These are phyloP conservation scores for Ricinus communis DNA, from an alignment of 345 rosid genomes.

Conservation along the genomic window DNA sequence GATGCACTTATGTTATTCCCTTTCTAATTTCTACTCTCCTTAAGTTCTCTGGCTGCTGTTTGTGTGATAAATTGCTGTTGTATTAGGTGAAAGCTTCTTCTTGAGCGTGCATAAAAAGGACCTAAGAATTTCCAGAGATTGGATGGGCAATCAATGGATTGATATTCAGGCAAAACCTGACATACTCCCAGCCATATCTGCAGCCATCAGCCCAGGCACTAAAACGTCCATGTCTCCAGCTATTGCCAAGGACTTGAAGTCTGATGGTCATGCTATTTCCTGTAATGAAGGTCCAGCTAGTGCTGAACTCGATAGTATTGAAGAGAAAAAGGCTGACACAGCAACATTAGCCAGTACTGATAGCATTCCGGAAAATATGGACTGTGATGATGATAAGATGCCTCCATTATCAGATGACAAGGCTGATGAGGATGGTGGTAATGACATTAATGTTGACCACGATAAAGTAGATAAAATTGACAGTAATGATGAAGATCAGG, in stretches of 20 bases:
- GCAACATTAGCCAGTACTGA: conserved; percentile 27
- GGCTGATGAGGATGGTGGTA: conserved; percentile 37
- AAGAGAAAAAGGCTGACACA: conserved; percentile 42
- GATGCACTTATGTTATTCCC: conserved; percentile 1
- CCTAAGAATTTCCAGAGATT: conserved; percentile 74
- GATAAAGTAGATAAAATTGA: conserved; percentile 23
- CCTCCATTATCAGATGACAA: conserved; percentile 33
- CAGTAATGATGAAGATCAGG: conserved; percentile 32
- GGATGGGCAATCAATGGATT: conserved; percentile 77
- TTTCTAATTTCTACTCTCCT: background rate
- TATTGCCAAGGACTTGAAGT: conserved; percentile 39
- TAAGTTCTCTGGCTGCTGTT: conserved; percentile 3
- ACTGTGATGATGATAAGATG: conserved; percentile 27
- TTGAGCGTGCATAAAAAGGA: conserved; percentile 54
- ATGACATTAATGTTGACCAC: conserved; percentile 1
- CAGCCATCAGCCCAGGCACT: conserved; percentile 36
- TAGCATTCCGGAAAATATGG: conserved; percentile 34
- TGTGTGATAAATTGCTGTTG: conserved; percentile 19
- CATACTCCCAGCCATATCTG: conserved; percentile 53
- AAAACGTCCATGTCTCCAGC: conserved; percentile 49
- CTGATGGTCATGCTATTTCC: conserved; percentile 24
- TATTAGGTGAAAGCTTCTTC: conserved; percentile 69
- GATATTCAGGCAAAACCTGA: conserved; percentile 60
- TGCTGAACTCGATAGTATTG: conserved; percentile 30
- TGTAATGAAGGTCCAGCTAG: conserved; percentile 23